Conservation (phyloP, 2,329 filamentous ascomycete genomes). For the Trichoderma sp. region DNA sequence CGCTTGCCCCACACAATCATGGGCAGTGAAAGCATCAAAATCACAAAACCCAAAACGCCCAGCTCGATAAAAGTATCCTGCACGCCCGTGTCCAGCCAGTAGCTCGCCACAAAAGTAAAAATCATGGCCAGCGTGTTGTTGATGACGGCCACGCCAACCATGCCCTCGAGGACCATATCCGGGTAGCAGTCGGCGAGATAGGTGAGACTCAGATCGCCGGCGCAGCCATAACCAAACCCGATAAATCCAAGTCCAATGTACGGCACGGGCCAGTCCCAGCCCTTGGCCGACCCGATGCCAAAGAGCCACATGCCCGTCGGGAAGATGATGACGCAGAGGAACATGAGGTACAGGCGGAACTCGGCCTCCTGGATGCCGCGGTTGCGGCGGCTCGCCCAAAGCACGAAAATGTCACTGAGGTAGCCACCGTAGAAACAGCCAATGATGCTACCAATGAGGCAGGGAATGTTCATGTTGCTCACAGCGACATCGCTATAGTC, state of each 20-base stretch:
- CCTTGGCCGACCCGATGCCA: constrained; percentile 52
- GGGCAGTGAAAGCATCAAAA: constrained; percentile 52
- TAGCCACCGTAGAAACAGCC: constrained; percentile 61
- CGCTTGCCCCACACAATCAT: constrained; percentile 58
- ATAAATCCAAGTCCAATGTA: constrained; percentile 60
- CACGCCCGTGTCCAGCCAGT: constrained; percentile 52
- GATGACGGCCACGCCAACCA: constrained; percentile 60
- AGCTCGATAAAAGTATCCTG: constrained; percentile 54
- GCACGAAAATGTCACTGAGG: constrained; percentile 57
- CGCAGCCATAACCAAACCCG: constrained; percentile 61
- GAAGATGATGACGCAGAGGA: constrained; percentile 51
- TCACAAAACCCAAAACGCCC: constrained; percentile 52
- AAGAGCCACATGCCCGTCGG: constrained; percentile 56
- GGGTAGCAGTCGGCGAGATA: constrained; percentile 59
- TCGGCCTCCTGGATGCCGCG: constrained; percentile 58
- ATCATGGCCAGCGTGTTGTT: constrained; percentile 58
- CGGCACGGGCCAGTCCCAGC: constrained; percentile 54
- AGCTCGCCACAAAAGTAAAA: constrained; percentile 54
- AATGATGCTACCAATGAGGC: constrained; percentile 55
- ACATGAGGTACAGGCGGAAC: constrained; percentile 54
- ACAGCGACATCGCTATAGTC: constrained; percentile 56
- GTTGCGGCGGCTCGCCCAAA: constrained; percentile 56
- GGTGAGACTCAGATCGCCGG: constrained; percentile 57
- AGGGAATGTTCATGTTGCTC: constrained; percentile 60
- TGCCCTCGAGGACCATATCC: constrained; percentile 59